Conservation (phyloP, 2,329 filamentous ascomycete genomes). For the Fusarium sp. region DNA sequence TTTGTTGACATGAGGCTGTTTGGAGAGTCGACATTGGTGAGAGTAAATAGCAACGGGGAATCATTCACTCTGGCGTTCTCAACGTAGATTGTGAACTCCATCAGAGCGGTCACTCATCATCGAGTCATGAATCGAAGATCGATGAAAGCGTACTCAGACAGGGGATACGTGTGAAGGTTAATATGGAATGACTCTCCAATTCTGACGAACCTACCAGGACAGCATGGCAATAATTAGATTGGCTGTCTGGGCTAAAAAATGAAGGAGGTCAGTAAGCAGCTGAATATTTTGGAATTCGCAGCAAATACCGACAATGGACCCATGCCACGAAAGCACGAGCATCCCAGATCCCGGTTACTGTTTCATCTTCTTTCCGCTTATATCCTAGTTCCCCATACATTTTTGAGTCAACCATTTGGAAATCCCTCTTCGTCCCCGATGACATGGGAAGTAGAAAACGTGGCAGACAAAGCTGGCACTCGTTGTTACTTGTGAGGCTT, state of each 20-base stretch:
- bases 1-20: constrained; percentile 36
- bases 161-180: background rate
- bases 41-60: constrained; percentile 20
- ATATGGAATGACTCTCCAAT: background rate
- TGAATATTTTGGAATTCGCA: constrained; percentile 16
- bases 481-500: background rate
- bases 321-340: constrained; percentile 19
- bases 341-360: constrained; percentile 19
- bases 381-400: constrained; percentile 1
- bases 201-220: background rate
- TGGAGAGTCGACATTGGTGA: constrained; percentile 3
- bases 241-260: background rate
- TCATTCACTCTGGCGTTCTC: background rate
- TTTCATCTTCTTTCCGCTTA: constrained; percentile 26
- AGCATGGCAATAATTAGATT: background rate
- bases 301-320: constrained; percentile 17
- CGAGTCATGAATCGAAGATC: background rate
- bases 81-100: background rate
- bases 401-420: background rate
- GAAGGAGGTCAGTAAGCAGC: constrained; percentile 23
- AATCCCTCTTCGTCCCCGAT: constrained; percentile 2
- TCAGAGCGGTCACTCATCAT: background rate
- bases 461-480: constrained; percentile 15
- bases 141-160: background rate
- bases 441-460: constrained; percentile 4